A percentile compares a stretch with the other conserved stretches of the same genome.
Conservation (phyloP, 306 rosid genomes). For the Datisca glomerata region DNA sequence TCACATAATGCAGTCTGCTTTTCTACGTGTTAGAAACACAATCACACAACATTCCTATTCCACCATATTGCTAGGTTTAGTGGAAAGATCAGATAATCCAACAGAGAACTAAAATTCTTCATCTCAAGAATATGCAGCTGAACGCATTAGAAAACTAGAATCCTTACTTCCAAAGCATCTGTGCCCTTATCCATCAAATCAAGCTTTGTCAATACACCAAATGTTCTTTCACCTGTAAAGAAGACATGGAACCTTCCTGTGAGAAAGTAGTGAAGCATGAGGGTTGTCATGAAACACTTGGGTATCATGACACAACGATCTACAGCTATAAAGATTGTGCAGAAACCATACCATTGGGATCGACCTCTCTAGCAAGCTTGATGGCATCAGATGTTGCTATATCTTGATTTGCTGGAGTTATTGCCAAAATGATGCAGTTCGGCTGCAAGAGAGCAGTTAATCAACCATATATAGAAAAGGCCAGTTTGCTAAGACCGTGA, state of each 20-base stretch:
- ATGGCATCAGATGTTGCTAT: conserved; percentile 90
- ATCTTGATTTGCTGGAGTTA: conserved; percentile 92
- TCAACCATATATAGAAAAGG: background rate
- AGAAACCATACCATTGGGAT: conserved; percentile 51
- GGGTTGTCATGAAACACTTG: conserved; percentile 3
- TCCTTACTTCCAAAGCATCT: conserved; percentile 70
- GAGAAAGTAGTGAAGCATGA: background rate
- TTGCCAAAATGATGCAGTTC: conserved; percentile 77
- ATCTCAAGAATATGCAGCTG: conserved; percentile 10
- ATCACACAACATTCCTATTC: background rate
- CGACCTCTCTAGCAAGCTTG: conserved; percentile 76
- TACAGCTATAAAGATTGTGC: conserved; percentile 4
- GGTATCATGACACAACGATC: conserved; percentile 4
- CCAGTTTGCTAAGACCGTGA: conserved; percentile 1
- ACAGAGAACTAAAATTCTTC: conserved; percentile 8
- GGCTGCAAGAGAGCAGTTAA: conserved; percentile 37
- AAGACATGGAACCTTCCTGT: conserved; percentile 7
- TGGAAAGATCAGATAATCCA: background rate
- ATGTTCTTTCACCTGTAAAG: conserved; percentile 68
- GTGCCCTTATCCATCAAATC: conserved; percentile 97
- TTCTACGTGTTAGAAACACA: too few relatives aligned
- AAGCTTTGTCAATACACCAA: conserved; percentile 85
- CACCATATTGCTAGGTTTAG: background rate
- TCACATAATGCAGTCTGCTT: too few relatives aligned
- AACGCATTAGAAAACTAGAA: conserved; percentile 6